phyloP scores from a whole-genome alignment of 1,284 basidiomycete species.

The Apiotrichum veenhuisii region DNA sequence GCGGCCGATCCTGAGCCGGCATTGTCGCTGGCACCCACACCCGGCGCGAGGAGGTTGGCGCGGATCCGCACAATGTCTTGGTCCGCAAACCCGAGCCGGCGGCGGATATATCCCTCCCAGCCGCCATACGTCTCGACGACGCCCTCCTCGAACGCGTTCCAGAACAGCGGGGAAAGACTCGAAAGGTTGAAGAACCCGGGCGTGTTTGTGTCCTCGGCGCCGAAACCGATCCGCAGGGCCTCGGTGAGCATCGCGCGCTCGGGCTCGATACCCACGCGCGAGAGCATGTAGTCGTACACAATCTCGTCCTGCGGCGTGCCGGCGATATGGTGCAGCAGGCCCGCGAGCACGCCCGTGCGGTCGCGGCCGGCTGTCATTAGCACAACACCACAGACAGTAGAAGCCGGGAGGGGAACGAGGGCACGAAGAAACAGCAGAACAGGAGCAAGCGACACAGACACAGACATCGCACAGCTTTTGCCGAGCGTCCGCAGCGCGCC shows the following conservation, averaged over 20 bases:
- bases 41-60: too few species aligned
- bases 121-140: conserved; percentile 10
- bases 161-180: conserved; percentile 6
- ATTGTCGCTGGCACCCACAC: too few species aligned
- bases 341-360: conserved; percentile 15
- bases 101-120: conserved; percentile 12
- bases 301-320: conserved; percentile 5
- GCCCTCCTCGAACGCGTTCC: not conserved
- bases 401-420: too few species aligned
- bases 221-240: not conserved
- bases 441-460: too few species aligned
- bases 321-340: conserved; percentile 14
- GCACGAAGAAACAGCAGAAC: too few species aligned
- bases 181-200: conserved; percentile 12
- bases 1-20: too few species aligned
- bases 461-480: too few species aligned
- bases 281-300: conserved; percentile 17
- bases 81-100: conserved; percentile 8
- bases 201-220: not conserved
- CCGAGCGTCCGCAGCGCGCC: too few species aligned
- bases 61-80: conserved; percentile 11
- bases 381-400: too few species aligned
- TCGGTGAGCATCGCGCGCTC: conserved; percentile 9
- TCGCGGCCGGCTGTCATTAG: conserved; percentile 13
- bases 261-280: conserved; percentile 20